Evolutionary conservation across 2,329 filamentous ascomycete species (phyloP), one percentile per base, ranked within the genome.

Genomic region (Arthrobotrys sinensis): DNA sequence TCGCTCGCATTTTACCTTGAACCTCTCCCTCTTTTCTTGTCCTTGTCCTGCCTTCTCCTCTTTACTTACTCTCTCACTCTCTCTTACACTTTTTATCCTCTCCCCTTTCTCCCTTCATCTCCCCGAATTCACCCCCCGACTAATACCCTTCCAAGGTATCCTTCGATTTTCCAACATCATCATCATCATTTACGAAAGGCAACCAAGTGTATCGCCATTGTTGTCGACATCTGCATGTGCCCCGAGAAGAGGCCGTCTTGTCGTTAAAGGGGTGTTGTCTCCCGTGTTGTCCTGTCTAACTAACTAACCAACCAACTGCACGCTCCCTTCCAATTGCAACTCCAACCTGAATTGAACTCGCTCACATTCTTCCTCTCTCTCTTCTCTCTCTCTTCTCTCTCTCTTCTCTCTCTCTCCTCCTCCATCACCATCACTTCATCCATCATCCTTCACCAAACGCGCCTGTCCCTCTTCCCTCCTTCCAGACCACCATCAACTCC

Each of bases 91-190:
- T 76, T 7, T 76, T 7, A 40, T 53, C 24, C 79, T n/a, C 73
- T 73, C 16, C 76, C 80, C 48, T 64, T 60, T 8, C 64, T 76
- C 32, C 65, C 52, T 38, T 38, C 32, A 32, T 38, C 10, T 21
- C 52, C 73, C 14, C 24, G 24, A 28, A 28, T 28, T 28, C n/a
- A n/a, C n/a, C 63, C 4, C 80, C 79, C 21, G 52, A 64, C 48
- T 65, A 79, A 67, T 57, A 65, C 19, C 62, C 71, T 19, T 68
- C 38, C 70, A 77, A 24, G 52, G 88, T 75, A 88, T 88, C 1
- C 87, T 91, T 32, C 86, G 88, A 40, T 86, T 92, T 36, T 57
- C 32, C 50, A 34, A 55, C 28, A 34, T 34, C 28, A 16, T 34
- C 24, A 34, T 34, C 85, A 87, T 50, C 85, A 34, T 53, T 21